Base-by-base conservation (phyloP, 768 basidiomycete species). In the Suillus plorans region DNA sequence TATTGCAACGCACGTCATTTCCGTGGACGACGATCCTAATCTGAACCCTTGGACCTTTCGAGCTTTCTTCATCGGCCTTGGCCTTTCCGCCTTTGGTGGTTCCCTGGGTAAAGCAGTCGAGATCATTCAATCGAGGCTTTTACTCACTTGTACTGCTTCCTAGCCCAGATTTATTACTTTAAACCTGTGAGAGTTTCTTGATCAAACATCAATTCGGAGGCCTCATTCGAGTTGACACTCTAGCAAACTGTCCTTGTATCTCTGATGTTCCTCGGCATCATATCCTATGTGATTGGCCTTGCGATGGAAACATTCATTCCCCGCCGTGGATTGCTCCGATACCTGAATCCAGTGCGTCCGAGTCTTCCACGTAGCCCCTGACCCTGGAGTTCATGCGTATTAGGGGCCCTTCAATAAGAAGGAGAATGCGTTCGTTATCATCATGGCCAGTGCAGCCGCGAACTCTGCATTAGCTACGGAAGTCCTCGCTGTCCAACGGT, bases 151-250 rank as follows among this genome's bases (percentile, higher is more conserved):
- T 0, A 4, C 18, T 20, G 20, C 20, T 56, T 45, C 67, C 20
- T 62, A 85, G 84, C 84, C 37, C 80, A 87, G 67, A 86, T 87
- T 39, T 86, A 85, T 71, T 87, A 86, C 69, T 87, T 86, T 73
- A 86, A 86, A 72, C 84, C 85, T 4, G 85, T 83, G 68, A 63
- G 75, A 34, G 10, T 31, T 55, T n/a, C 31, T 10, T 34, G 18
- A 34, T 55, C 31, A 34, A 55, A 20, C 2, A n/a, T 55, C 20
- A 45, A 14, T 50, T 18, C 42, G 18, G 25, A 7, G 44, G 25
- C 25, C 16, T 55, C 18, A 55, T 34, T 20, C 18, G 9, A 9
- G 9, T 55, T 20, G 28, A 8, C 31, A 34, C 52, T 31, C 18
- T 53, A 85, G 84, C 84, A 85, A 84, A 84, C 82, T 0, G 74